These are phyloP conservation scores for Lasiodiplodia hormozganensis DNA, from an alignment of 2,329 filamentous ascomycete genomes.

Conservation along the genomic window DNA sequence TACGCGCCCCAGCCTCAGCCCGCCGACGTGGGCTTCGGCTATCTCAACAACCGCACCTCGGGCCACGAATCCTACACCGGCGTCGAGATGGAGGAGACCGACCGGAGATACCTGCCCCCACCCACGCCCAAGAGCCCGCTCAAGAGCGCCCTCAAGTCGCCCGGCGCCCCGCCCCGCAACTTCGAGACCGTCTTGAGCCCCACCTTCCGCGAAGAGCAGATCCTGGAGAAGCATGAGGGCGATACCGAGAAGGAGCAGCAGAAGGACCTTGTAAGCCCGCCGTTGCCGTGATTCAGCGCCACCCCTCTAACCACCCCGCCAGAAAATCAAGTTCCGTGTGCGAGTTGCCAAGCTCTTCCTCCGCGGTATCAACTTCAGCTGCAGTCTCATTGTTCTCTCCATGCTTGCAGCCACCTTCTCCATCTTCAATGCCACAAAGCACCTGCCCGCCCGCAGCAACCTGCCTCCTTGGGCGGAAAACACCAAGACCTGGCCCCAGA, in stretches of 20 bases:
- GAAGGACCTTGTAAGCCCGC: slow-evolving; percentile 77
- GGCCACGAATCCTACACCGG: slow-evolving; percentile 40
- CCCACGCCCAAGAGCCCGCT: slow-evolving; percentile 73
- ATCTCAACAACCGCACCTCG: slow-evolving; percentile 68
- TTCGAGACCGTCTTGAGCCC: slow-evolving; percentile 84
- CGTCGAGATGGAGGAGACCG: slow-evolving; percentile 62
- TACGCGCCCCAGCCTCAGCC: slow-evolving; percentile 72
- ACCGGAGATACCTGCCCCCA: slow-evolving; percentile 57
- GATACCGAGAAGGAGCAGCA: slow-evolving; percentile 85
- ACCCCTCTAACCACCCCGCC: slow-evolving; percentile 47
- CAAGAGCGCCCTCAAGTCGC: slow-evolving; percentile 89
- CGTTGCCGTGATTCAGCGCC: not conserved
- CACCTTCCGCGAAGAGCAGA: slow-evolving; percentile 86
- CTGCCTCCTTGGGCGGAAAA: slow-evolving; percentile 83
- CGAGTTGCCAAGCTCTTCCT: slow-evolving; percentile 93
- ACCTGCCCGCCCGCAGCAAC: slow-evolving; percentile 75
- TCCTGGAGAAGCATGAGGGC: slow-evolving; percentile 83
- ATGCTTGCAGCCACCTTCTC: slow-evolving; percentile 88
- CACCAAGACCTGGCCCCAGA: slow-evolving; percentile 89
- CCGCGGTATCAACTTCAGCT: slow-evolving; percentile 96
- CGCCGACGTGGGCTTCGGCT: slow-evolving; percentile 90
- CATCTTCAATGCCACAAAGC: slow-evolving; percentile 89
- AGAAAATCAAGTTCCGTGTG: slow-evolving; percentile 93
- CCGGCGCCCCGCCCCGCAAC: slow-evolving; percentile 75
- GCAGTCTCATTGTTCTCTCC: slow-evolving; percentile 90